Evolutionary conservation across 805 yeast species (phyloP), one percentile per base, ranked within the genome.

Genomic region (Cyberlindnera americana): DNA sequence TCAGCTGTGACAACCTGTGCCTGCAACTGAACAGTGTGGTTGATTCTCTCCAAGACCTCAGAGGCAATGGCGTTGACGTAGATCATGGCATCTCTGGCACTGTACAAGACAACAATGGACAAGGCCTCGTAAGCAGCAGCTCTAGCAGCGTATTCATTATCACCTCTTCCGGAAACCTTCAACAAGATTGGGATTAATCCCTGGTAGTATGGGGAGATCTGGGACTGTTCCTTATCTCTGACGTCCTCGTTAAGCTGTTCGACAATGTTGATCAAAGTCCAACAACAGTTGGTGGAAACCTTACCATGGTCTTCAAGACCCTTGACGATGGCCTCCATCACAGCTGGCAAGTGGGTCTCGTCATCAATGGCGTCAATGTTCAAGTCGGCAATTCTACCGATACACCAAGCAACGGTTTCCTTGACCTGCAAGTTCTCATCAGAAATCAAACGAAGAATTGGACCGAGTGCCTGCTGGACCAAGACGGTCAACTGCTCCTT

Each of bases 371-470:
- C 87, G 37, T 77, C 85, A 46, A 85, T 75, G 30, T 82, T 87
- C 37, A 83, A 67, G 57, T 93, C 98, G 10, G 97, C 95, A 53
- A 93, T 87, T 64, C 96, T 79, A 42, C 99, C 99, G 45, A 93
- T 70, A 67, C 98, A 91, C 99, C 99, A 93, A 4, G 98, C 95
- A 24, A 89, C 96, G 1, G 99, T 90, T 59, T 93, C 99, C 60
- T 87, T 84, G 19, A 93, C 99, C 57, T 88, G 95, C 49, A 88
- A 69, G 25, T 74, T 67, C 21, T 77, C 75, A 63, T 93, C 98
- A 29, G 65, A 69, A 67, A 90, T 87, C 59, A 91, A 72, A 13
- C 61, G 60, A 40, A 90, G 69, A 41, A 93, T 83, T 16, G 96
- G 88, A 24, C 75, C 76, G 47, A 93, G 69, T 3, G 98, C 97